Evolutionary conservation across 2,329 filamentous ascomycete species (phyloP), one percentile per base, ranked within the genome.

Genomic region (Gremmenia infestans): DNA sequence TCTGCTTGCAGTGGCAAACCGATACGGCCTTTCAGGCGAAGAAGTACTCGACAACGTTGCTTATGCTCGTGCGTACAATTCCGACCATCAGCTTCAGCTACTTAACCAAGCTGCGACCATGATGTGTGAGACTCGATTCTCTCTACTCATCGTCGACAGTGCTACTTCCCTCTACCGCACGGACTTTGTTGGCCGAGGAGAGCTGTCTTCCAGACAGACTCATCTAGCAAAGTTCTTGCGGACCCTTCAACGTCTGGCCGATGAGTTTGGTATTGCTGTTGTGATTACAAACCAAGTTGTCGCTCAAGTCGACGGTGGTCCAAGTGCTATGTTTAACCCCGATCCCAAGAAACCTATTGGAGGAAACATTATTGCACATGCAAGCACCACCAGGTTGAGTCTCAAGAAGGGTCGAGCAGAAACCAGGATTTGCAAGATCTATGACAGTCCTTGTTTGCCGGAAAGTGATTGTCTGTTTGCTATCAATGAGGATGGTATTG

Each of bases 91-190:
- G 72, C 82, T 99, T 50, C 91, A 96, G 71, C 81, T 99, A 7
- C 84, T 99, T 60, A 94, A 94, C 67, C 93, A 97, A 72, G 95
- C 94, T 3, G 88, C 94, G 2, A 86, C 91, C 60, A 99, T 99
- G 94, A 99, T 99, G 95, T 97, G 92, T 56, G 95, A 99, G 76
- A 99, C 94, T 0, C 86, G 94, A 4, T 99, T 99, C 73, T 97
- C 94, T 3, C 81, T 99, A 8, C 84, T 99, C 50, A 86, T 99
- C 49, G 94, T 99, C 55, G 94, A 99, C 74, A 96, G 91, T 55
- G 95, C 95, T 14, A 99, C 94, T 0, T 88, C 93, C 2, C 81
- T 99, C 2, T 99, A 99, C 73, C 86, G 94, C 63, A 99, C 94
- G 0, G 94, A 99, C 69, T 99, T 97, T 73, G 84, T 91, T 60